A percentile compares a stretch with the other conserved stretches of the same genome.
These are phyloP conservation scores for Eutrema heterophyllum DNA, from an alignment of 345 rosid genomes.

Conservation along the genomic window DNA sequence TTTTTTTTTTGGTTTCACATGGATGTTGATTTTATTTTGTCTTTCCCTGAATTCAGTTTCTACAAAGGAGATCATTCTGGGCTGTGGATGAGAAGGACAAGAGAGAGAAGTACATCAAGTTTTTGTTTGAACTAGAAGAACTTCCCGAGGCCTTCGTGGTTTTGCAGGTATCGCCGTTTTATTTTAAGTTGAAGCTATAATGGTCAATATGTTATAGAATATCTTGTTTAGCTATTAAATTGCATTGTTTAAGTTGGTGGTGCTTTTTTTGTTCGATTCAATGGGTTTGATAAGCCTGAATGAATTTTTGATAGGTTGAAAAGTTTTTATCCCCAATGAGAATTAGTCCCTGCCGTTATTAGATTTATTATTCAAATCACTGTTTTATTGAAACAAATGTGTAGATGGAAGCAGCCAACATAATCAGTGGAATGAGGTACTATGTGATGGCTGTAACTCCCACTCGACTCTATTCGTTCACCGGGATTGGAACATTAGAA, in stretches of 20 bases:
- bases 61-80: conserved; percentile 85
- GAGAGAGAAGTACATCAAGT: conserved; percentile 84
- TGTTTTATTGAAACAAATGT: conserved; percentile 15
- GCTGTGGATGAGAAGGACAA: conserved; percentile 99
- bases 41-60: conserved; percentile 48
- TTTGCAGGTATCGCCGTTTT: conserved; percentile 56
- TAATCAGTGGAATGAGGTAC: conserved; percentile 70
- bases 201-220: background rate
- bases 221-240: no score
- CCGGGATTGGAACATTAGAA: conserved; percentile 88
- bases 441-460: conserved; percentile 99
- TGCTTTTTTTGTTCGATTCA: background rate
- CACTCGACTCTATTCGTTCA: conserved; percentile 89
- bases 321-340: background rate
- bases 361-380: background rate
- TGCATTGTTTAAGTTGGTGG: background rate
- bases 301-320: background rate
- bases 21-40: conserved; percentile 14
- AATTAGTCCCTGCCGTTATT: background rate
- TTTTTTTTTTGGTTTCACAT: background rate
- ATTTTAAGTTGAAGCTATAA: no score
- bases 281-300: background rate
- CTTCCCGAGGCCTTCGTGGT: conserved; percentile 94
- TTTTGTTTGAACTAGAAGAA: conserved; percentile 68
- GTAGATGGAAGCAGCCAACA: conserved; percentile 90